A percentile compares a stretch with the other conserved stretches of the same genome.
Conservation (phyloP, 73 alveolate species). For the Paramecium tetraurelia region DNA sequence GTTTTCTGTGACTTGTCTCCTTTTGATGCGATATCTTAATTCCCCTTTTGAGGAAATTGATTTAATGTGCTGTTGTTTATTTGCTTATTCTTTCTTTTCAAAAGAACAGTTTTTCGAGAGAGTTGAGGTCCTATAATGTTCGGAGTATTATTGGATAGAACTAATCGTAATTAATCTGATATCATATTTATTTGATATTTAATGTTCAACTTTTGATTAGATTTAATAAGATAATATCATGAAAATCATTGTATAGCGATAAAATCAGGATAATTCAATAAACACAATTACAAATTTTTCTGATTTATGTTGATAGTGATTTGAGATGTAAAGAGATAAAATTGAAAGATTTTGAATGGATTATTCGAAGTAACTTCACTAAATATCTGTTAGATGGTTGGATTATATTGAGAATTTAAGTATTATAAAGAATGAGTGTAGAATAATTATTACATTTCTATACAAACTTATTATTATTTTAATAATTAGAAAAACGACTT, state of each 20-base stretch:
- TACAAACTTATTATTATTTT: background rate
- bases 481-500: conserved; percentile 10
- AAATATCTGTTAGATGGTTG: background rate
- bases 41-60: background rate
- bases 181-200: conserved; percentile 5
- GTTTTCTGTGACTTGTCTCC: background rate
- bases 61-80: background rate
- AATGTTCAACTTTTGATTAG: background rate
- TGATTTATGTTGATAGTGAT: background rate
- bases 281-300: background rate
- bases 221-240: background rate
- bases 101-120: conserved; percentile 41
- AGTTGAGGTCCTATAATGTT: background rate
- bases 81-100: background rate
- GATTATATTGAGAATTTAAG: background rate
- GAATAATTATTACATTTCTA: background rate
- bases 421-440: background rate
- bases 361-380: background rate
- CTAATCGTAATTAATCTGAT: background rate
- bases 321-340: background rate
- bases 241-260: background rate
- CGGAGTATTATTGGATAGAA: background rate
- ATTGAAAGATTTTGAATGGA: background rate
- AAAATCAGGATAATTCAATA: background rate
- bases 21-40: background rate